Evolutionary conservation across 1,284 basidiomycete genomes (phyloP).

Genomic region (Pseudozyma tsukubaensis): DNA sequence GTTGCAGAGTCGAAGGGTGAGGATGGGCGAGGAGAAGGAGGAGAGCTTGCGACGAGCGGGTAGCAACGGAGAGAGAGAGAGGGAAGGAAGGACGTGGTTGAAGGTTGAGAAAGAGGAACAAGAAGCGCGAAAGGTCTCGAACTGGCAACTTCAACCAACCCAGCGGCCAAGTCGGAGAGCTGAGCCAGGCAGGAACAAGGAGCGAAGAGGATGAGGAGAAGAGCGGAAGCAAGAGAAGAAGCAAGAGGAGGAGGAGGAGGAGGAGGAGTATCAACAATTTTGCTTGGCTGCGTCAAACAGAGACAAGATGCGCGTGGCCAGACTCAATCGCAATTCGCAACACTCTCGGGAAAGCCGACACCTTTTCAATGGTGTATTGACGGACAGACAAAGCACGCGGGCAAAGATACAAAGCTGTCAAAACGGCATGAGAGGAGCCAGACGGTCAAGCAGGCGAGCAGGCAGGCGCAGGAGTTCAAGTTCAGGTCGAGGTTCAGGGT

Average conservation of each 20-base stretch:
- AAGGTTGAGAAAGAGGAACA: neutral
- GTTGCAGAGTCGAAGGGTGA: neutral
- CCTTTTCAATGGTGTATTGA: too few species aligned
- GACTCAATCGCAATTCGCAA: too few species aligned
- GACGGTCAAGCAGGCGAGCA: neutral
- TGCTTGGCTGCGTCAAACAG: conserved; percentile 7
- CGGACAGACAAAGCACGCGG: too few species aligned
- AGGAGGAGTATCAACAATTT: neutral
- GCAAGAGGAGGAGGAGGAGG: neutral
- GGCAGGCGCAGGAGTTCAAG: neutral
- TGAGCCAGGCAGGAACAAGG: too few species aligned
- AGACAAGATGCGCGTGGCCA: neutral
- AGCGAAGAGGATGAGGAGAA: too few species aligned
- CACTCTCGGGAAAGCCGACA: too few species aligned
- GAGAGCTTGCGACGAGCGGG: neutral
- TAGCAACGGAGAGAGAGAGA: neutral
- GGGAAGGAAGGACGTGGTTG: neutral
- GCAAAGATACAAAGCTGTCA: too few species aligned
- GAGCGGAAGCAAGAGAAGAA: too few species aligned
- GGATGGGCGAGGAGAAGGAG: conserved; percentile 1
- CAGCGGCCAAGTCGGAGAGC: too few species aligned
- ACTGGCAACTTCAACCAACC: too few species aligned
- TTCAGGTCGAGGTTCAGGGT: neutral
- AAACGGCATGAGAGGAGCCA: neutral
- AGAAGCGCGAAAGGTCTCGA: too few species aligned